phyloP scores from a whole-genome alignment of 2,329 filamentous ascomycete species.

The Thielaviopsis musarum region DNA sequence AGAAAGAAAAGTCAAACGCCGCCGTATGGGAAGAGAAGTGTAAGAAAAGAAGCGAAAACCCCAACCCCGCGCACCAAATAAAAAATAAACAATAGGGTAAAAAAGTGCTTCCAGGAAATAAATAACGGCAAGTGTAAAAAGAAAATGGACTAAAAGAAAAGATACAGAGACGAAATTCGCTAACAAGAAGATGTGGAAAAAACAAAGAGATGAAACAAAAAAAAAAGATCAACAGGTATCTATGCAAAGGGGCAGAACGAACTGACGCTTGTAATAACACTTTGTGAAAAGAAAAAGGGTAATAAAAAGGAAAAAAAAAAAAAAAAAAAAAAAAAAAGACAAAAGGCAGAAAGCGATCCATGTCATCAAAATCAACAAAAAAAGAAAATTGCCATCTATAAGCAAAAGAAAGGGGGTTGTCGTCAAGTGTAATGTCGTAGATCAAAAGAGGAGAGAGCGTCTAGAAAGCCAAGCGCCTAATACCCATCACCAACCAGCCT shows the following conservation, averaged over 20 bases:
- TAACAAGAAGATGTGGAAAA: neutral
- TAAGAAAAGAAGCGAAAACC: neutral
- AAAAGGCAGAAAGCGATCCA: no score
- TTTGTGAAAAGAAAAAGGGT: neutral
- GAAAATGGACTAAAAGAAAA: slow-evolving; percentile 1
- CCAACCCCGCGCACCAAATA: neutral
- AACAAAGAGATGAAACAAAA: slow-evolving; percentile 1
- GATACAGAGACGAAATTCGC: slow-evolving; percentile 13
- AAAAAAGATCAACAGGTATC: slow-evolving; percentile 1
- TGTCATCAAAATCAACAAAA: neutral
- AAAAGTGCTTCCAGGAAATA: neutral
- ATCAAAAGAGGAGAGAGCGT: no score
- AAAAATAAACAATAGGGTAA: neutral
- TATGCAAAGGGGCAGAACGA: neutral
- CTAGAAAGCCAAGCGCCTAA: neutral
- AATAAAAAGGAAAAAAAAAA: slow-evolving; percentile 1
- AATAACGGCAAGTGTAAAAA: neutral
- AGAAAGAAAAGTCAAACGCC: neutral
- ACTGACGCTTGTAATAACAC: slow-evolving; percentile 2
- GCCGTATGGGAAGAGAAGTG: neutral
- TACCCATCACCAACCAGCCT: slow-evolving; percentile 6
- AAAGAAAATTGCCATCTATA: neutral
- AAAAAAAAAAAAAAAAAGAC: neutral
- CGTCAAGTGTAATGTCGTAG: no score
- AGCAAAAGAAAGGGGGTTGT: no score